A percentile compares a stretch with the other conserved stretches of the same genome.
Conservation (phyloP, 805 yeast genomes). For the Candida silvicultrix region DNA sequence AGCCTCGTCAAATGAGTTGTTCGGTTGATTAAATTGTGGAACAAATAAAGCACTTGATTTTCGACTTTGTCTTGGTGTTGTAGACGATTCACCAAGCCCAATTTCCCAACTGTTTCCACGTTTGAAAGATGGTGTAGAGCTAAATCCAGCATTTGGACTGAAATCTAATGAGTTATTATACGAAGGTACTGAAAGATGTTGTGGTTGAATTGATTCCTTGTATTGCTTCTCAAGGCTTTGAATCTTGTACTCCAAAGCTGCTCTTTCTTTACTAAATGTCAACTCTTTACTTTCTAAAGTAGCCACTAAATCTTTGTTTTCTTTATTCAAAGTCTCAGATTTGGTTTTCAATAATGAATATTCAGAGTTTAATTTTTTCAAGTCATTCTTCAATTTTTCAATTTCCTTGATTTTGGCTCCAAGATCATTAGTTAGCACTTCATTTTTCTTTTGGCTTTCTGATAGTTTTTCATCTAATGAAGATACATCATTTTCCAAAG, state of each 20-base stretch:
- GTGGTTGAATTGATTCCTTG: slow-evolving; percentile 13
- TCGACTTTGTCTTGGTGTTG: slow-evolving; percentile 33
- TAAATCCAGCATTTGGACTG: slow-evolving; percentile 6
- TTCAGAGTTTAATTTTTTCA: slow-evolving; percentile 23
- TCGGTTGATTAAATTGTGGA: neutral
- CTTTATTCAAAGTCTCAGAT: slow-evolving; percentile 17
- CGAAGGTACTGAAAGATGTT: slow-evolving; percentile 9
- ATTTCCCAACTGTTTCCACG: slow-evolving; percentile 25
- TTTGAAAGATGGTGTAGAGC: slow-evolving; percentile 15
- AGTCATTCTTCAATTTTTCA: slow-evolving; percentile 10
- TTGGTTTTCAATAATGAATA: slow-evolving; percentile 11
- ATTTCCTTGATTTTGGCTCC: slow-evolving; percentile 19
- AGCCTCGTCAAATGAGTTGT: slow-evolving; percentile 10
- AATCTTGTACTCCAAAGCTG: slow-evolving; percentile 13
- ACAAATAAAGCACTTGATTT: slow-evolving; percentile 12
- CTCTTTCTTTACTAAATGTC: slow-evolving; percentile 11
- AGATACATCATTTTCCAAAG: slow-evolving; percentile 39
- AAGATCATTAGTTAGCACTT: slow-evolving; percentile 25
- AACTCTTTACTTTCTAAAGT: slow-evolving; percentile 15
- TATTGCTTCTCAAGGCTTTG: slow-evolving; percentile 12
- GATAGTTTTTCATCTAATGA: slow-evolving; percentile 25
- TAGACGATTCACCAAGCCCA: slow-evolving; percentile 41
- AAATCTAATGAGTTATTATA: neutral
- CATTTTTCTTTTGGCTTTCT: slow-evolving; percentile 17
- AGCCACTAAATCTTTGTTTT: slow-evolving; percentile 21